Evolutionary conservation across 169 alveolate genomes (phyloP), one percentile per base, ranked within the genome.

Genomic region (Neospora caninum): DNA sequence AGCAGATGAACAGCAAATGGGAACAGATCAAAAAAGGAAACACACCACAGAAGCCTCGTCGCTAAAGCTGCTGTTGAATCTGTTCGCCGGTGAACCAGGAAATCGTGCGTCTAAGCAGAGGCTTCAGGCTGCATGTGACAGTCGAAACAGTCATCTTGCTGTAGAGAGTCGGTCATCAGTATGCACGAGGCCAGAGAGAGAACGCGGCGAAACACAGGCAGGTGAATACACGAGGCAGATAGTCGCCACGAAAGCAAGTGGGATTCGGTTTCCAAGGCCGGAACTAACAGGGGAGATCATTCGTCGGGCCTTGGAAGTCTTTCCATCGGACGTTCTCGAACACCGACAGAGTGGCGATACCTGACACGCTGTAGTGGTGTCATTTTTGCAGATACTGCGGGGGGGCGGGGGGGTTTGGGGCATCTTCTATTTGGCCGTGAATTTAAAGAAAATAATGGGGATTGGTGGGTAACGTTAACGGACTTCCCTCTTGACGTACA

Each of bases 51-150:
- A 25, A 22, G 41, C 54, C 9, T 42, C 69, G 29, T 10, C 41
- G 54, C 67, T 82, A 38, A 82, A 82, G 67, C 89, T 69, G 54
- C 89, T 82, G 89, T 82, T 25, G 89, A 82, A 82, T 42, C 64
- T 82, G 42, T 82, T 82, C 6, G 67, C 41, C n/a, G 89, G 89
- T 1, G 89, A 82, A 41, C 34, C 49, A 41, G 89, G 89, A 82
- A 43, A 69, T 1, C 54, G 67, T 13, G 89, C 89, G 34, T 82
- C 41, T 49, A 82, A 43, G 67, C 58, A 43, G 6, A 29, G 38
- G 25, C 89, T 82, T 25, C 89, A 82, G 67, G n/a, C 27, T 49
- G 67, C n/a, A 25, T 20, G 36, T 29, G 78, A n/a, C 34, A 64
- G 36, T 64, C 34, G 34, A 64, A n/a, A 29, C 13, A 49, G 58